Base-by-base conservation (phyloP, 1,139 yeast species). In the Yamadazyma dushanensis region DNA sequence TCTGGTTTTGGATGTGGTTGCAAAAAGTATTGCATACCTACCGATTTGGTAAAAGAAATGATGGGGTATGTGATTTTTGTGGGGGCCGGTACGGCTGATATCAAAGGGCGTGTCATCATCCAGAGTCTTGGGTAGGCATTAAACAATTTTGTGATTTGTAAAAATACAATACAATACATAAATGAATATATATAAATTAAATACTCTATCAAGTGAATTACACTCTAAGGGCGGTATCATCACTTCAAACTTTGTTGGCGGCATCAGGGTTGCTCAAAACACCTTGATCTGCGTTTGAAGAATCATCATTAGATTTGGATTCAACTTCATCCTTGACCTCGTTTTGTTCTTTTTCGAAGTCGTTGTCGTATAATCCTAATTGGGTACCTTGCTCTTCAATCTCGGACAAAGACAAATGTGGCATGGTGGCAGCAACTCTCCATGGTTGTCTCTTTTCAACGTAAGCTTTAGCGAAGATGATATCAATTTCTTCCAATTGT, bases 341-440 rank as follows among this genome's bases (percentile, higher is more conserved):
- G 35, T 54, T 52, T 26, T 56, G 51, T 35, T 58, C 64, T 54
- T 64, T 64, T 45, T 65, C 70, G 34, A 60, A 59, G 40, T 68
- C 74, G 30, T 51, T 62, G 33, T 66, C 72, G 49, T 58, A 69
- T 37, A 73, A 56, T 31, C 78, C 77, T 48, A 73, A 62, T 45
- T 60, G 66, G 41, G 50, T 60, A 56, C 75, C 77, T 42, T 71
- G 71, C 36, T 59, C 64, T 55, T 73, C 78, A 44, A 73, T 63
- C 49, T 73, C 73, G 44, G 58, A 54, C 37, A 50, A 54, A 13
- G 66, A 49, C 40, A 73, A 59, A 49, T 66, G 69, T 30, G 78
- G 78, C 61, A 73, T 45, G 35, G 70, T 62, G 27, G 69, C 65
- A 29, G 79, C 78, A 32, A 73, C 74, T 53, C 70, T 59, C 64